phyloP scores from a whole-genome alignment of 352 stramenopile species.

The Pythium oligandrum region DNA sequence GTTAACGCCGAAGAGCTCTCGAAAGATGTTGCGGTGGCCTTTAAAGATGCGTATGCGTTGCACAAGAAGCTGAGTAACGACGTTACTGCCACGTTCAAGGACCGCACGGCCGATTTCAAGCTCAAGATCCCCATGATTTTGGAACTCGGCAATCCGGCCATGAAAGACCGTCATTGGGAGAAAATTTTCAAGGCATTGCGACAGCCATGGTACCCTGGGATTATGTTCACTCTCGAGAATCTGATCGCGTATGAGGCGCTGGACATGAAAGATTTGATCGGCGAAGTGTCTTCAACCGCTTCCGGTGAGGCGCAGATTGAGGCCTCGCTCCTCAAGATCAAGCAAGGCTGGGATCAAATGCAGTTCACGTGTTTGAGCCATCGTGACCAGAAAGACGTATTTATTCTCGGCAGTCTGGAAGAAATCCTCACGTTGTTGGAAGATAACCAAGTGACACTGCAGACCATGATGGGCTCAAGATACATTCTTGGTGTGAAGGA shows the following conservation, averaged over 20 bases:
- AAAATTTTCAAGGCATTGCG: slow-evolving; percentile 90
- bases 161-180: slow-evolving; percentile 95
- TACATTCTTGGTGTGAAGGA: slow-evolving; percentile 91
- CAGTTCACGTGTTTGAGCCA: slow-evolving; percentile 82
- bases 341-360: slow-evolving; percentile 85
- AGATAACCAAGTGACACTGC: slow-evolving; percentile 89
- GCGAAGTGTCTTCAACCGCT: slow-evolving; percentile 79
- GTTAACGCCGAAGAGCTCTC: slow-evolving; percentile 87
- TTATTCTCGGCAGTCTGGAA: slow-evolving; percentile 88
- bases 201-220: slow-evolving; percentile 86
- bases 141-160: slow-evolving; percentile 87
- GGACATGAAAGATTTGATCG: slow-evolving; percentile 85
- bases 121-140: slow-evolving; percentile 88
- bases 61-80: slow-evolving; percentile 92
- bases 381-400: slow-evolving; percentile 82
- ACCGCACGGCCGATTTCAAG: slow-evolving; percentile 88
- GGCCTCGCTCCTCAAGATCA: slow-evolving; percentile 85
- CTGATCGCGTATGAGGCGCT: slow-evolving; percentile 84
- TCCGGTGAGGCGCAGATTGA: slow-evolving; percentile 90
- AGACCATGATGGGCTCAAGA: slow-evolving; percentile 91
- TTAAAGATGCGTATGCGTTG: slow-evolving; percentile 86
- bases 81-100: slow-evolving; percentile 84
- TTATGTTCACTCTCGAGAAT: slow-evolving; percentile 87
- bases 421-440: slow-evolving; percentile 88
- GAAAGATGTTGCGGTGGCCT: slow-evolving; percentile 81